Conservation (phyloP, 345 rosid species). For the Sisymbrium irio region DNA sequence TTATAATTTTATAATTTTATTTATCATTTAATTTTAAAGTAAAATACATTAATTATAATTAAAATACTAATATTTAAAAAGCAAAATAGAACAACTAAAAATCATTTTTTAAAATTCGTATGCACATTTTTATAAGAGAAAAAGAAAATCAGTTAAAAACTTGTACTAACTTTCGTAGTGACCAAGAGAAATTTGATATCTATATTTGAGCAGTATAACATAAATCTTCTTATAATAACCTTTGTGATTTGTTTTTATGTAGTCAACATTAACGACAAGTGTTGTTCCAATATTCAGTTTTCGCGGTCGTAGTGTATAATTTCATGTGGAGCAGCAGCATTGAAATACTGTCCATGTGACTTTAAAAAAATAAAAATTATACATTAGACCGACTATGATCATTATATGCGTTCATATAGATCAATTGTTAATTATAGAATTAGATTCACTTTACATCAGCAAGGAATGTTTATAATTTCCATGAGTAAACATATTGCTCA, state of each 20-base stretch:
- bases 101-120: no score
- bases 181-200: no score
- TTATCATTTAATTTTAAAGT: no score
- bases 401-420: background rate
- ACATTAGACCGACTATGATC: background rate
- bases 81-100: no score
- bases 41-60: no score
- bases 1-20: no score
- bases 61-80: no score
- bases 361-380: background rate
- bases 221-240: no score
- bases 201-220: no score
- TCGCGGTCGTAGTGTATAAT: background rate
- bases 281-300: background rate
- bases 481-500: background rate
- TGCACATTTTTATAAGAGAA: background rate
- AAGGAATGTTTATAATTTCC: background rate
- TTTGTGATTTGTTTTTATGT: no score
- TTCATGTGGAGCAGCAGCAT: background rate
- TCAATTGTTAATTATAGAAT: background rate
- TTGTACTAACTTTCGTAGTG: no score
- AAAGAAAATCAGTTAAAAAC: background rate
- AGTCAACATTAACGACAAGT: no score
- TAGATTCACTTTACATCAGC: slow-evolving; percentile 6
- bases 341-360: background rate